Evolutionary conservation across 805 yeast genomes (phyloP), one percentile per base, ranked within the genome.

Genomic region (Metschnikowia santaceciliae): DNA sequence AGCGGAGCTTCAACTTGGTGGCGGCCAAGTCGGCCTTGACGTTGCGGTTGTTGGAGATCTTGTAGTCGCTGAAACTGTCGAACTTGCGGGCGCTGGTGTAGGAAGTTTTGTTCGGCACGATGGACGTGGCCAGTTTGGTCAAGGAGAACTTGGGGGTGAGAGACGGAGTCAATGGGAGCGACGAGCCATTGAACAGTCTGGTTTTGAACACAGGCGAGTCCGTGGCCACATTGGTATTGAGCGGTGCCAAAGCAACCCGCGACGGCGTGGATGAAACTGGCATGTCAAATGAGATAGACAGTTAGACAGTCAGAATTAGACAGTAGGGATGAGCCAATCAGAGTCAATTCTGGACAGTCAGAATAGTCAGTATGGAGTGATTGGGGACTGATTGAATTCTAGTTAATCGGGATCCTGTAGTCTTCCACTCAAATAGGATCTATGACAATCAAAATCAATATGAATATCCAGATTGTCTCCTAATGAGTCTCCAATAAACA

Each of bases 1-100:
- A 61, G 58, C 72, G 73, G 51, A 73, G 63, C 61, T 71, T 74
- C 58, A 74, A 64, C 55, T 72, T 72, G 20, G 74, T 69, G 32
- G 77, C 78, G 10, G 76, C 75, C 60, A 71, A 63, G 30, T 69
- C 72, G 6, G 73, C 74, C 49, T 66, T 58, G 51, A 64, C 68
- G 55, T 62, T 68, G 32, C 56, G 57, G 56, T 46, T 50, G 48
- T 47, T 52, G 33, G 59, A 48, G 53, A 57, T 55, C 35, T 62
- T 54, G 53, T 60, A 66, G 45, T 65, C 72, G 20, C 68, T 62
- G 48, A 65, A 67, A 42, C 67, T 61, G 35, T 55, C 60, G 44
- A 47, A 30, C 43, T 49, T 49, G 32, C 56, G 55, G 44, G 55
- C 53, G 15, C 43, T 41, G 8, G 39, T 30, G 36, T 34, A 48